These are phyloP conservation scores for Chlamydomonas sphaeroides DNA, from an alignment of 139 green algal genomes.

Conservation along the genomic window DNA sequence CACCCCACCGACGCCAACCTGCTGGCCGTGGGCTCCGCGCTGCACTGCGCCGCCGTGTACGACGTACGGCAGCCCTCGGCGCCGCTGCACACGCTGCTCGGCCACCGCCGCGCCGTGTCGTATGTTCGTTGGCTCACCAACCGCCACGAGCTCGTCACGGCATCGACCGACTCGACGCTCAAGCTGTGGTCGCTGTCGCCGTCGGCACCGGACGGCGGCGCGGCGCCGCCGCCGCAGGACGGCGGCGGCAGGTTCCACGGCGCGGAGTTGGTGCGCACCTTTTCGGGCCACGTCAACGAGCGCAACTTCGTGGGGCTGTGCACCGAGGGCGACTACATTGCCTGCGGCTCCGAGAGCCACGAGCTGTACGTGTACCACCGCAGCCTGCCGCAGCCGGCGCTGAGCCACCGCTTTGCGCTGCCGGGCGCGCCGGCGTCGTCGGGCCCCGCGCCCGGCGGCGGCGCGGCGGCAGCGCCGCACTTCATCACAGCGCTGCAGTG, in stretches of 20 bases:
- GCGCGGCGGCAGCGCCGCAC: background rate
- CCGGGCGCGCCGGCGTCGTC: background rate
- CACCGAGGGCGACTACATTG: constrained; percentile 78
- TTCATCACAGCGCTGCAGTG: constrained; percentile 65
- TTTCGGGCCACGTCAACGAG: constrained; percentile 88
- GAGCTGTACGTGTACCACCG: constrained; percentile 60
- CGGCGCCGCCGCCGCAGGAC: background rate
- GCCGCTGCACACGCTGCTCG: constrained; percentile 41
- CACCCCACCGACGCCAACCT: constrained; percentile 69
- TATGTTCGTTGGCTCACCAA: constrained; percentile 88
- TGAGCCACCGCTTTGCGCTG: constrained; percentile 28
- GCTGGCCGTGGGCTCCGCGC: constrained; percentile 85
- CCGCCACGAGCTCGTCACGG: constrained; percentile 74
- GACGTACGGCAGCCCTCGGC: constrained; percentile 45
- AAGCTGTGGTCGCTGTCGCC: constrained; percentile 69
- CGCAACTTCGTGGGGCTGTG: constrained; percentile 96
- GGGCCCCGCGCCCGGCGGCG: no score
- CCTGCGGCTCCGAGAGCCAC: constrained; percentile 86
- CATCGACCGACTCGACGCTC: constrained; percentile 91
- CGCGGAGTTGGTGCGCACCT: constrained; percentile 47
- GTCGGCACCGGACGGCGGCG: background rate
- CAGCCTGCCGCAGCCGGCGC: constrained; percentile 11
- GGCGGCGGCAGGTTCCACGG: background rate
- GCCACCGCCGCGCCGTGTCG: constrained; percentile 80
- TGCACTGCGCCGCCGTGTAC: constrained; percentile 61